Evolutionary conservation across 2,329 filamentous ascomycete genomes (phyloP), one percentile per base, ranked within the genome.

Genomic region (Balansia obtecta): DNA sequence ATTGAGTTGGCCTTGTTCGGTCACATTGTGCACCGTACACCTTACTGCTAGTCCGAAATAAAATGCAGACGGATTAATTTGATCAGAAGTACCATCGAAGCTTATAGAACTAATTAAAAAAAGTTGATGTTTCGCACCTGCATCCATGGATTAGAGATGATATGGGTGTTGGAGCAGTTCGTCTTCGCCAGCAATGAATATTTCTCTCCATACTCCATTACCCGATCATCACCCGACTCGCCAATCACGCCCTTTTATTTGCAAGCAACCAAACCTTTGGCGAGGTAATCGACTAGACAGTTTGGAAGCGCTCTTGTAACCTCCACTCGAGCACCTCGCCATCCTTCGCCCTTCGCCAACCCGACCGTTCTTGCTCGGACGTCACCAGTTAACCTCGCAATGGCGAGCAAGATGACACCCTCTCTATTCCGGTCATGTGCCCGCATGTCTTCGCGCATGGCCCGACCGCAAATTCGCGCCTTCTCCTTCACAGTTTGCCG

Each of bases 361-460:
- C 52, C 52, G 50, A 53, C 52, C 53, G 52, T 51, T 54, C 46
- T 56, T 52, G 22, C 30, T 30, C 40, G 40, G 54, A 55, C 46
- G 49, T 52, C 48, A 52, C 48, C 54, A 46, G 55, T 56, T 49
- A 49, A 33, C 20, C 51, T 42, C 58, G 60, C 58, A 62, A 95
- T 95, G 89, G 86, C 88, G 67, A 90, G 85, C 68, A 91, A 85
- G 75, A 72, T 95, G 65, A 77, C 83, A 54, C 85, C 88, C 45
- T 77, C 84, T 65, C 69, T 86, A 63, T 73, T 88, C 70, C 79
- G 87, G 70, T 80, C 81, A 62, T 80, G 78, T 65, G 72, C 79
- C 60, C 80, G 86, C 64, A 74, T 81, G 58, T 71, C 77, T 59
- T 76, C 80, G 65, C 78, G 79, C 68, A 71, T 79, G 61, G 74